These are phyloP conservation scores for Annulohypoxylon maeteangense DNA, from an alignment of 495 filamentous ascomycete genomes.

Conservation along the genomic window DNA sequence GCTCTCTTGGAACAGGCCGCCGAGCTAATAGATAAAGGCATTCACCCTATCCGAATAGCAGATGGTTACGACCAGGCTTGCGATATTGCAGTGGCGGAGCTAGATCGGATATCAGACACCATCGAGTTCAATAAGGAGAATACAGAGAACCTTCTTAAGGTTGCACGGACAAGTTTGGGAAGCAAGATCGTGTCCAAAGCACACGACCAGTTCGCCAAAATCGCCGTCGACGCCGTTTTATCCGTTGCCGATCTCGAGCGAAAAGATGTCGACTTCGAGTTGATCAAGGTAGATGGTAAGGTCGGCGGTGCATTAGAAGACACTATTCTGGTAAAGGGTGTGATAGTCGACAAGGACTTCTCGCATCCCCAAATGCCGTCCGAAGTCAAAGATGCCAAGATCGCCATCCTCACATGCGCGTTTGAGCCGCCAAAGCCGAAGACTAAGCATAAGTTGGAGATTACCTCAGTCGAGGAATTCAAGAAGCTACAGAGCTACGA, in stretches of 20 bases:
- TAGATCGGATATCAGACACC: slow-evolving; percentile 91
- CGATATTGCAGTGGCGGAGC: slow-evolving; percentile 90
- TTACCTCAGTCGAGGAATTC: slow-evolving; percentile 96
- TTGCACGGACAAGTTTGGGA: slow-evolving; percentile 94
- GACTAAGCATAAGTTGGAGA: slow-evolving; percentile 99
- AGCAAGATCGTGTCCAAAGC: slow-evolving; percentile 99
- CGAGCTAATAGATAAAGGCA: slow-evolving; percentile 98
- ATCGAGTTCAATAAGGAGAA: slow-evolving; percentile 84
- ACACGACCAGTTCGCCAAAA: slow-evolving; percentile 96
- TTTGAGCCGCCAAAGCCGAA: slow-evolving; percentile 99
- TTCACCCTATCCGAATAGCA: slow-evolving; percentile 97
- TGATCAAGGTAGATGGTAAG: slow-evolving; percentile 99
- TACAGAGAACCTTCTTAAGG: slow-evolving; percentile 85
- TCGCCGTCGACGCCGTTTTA: slow-evolving; percentile 95
- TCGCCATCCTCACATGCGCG: slow-evolving; percentile 96
- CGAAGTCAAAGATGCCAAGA: slow-evolving; percentile 91
- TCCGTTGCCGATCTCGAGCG: slow-evolving; percentile 95
- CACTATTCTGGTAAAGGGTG: slow-evolving; percentile 92
- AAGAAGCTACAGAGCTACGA: slow-evolving; percentile 97
- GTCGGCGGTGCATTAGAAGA: slow-evolving; percentile 96
- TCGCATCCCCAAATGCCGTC: slow-evolving; percentile 99
- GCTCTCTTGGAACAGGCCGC: slow-evolving; percentile 97
- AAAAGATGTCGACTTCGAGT: slow-evolving; percentile 97
- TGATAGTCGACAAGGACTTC: slow-evolving; percentile 99
- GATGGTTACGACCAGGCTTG: slow-evolving; percentile 98